Conservation (phyloP, 305 asterid genomes). For the Fraxinus baroniana region DNA sequence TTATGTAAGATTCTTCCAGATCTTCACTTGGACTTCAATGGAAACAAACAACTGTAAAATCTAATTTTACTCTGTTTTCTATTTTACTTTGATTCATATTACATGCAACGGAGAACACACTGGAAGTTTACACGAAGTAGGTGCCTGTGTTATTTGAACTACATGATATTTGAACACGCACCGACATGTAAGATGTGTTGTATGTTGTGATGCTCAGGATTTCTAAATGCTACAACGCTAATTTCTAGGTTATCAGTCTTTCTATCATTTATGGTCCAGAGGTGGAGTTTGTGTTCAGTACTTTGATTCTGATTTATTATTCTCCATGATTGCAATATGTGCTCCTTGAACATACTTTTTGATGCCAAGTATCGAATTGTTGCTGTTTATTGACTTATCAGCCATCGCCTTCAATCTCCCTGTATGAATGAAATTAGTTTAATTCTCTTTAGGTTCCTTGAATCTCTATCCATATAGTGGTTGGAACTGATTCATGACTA, state of each 20-base stretch:
- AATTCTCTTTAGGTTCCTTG: neutral
- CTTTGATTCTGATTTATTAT: neutral
- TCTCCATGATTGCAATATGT: neutral
- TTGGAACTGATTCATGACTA: neutral
- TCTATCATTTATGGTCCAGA: neutral
- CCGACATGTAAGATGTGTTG: neutral
- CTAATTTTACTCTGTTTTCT: neutral
- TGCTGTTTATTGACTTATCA: neutral
- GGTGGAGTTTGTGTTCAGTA: neutral
- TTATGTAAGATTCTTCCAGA: neutral
- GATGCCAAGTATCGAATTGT: neutral
- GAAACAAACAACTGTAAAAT: neutral
- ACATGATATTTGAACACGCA: neutral
- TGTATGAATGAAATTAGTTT: neutral
- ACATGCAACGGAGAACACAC: conserved; percentile 6
- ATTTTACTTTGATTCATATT: neutral
- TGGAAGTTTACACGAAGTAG: neutral
- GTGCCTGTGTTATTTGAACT: conserved; percentile 3
- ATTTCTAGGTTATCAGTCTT: neutral
- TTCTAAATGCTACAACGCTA: neutral
- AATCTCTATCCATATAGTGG: neutral
- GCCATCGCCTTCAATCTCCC: neutral
- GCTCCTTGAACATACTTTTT: neutral
- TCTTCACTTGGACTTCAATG: neutral
- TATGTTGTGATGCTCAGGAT: neutral